Evolutionary conservation across 2,329 filamentous ascomycete genomes (phyloP).

Genomic region (Trichoderma sp.): DNA sequence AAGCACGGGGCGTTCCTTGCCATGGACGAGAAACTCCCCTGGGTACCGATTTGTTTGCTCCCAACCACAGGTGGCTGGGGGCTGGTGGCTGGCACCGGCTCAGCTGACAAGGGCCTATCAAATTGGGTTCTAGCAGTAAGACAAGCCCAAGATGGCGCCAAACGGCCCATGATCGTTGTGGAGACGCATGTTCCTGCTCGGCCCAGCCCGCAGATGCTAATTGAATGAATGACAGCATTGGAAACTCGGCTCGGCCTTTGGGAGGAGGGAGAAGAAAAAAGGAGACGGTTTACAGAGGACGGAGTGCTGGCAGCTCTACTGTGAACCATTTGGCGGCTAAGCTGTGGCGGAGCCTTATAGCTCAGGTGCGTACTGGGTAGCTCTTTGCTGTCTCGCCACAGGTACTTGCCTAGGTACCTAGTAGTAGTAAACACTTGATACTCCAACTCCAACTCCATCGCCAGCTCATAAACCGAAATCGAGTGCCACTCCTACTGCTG

Average conservation of each 20-base stretch:
- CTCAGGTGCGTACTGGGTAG: not conserved
- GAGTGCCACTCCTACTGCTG: not conserved
- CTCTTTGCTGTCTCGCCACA: not conserved
- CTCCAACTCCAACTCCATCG: not conserved
- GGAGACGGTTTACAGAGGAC: not conserved
- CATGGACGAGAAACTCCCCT: not conserved
- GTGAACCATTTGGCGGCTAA: not conserved
- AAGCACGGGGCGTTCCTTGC: not conserved
- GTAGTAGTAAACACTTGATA: not conserved
- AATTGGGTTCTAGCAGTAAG: not conserved
- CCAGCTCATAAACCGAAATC: not conserved
- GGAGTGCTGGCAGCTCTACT: not conserved
- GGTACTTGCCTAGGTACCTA: too few species aligned
- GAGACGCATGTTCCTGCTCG: slow-evolving; percentile 7
- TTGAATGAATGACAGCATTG: not conserved
- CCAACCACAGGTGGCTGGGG: not conserved
- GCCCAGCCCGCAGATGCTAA: slow-evolving; percentile 16
- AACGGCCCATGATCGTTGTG: not conserved
- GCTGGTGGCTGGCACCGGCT: slow-evolving; percentile 3
- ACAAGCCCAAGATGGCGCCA: not conserved
- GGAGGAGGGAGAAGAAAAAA: not conserved
- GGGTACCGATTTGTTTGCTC: not conserved
- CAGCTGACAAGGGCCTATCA: not conserved
- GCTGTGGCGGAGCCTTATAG: not conserved
- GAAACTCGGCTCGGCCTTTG: not conserved